These are phyloP conservation scores for Lipomyces starkeyi DNA, from an alignment of 805 yeast species.

Conservation along the genomic window DNA sequence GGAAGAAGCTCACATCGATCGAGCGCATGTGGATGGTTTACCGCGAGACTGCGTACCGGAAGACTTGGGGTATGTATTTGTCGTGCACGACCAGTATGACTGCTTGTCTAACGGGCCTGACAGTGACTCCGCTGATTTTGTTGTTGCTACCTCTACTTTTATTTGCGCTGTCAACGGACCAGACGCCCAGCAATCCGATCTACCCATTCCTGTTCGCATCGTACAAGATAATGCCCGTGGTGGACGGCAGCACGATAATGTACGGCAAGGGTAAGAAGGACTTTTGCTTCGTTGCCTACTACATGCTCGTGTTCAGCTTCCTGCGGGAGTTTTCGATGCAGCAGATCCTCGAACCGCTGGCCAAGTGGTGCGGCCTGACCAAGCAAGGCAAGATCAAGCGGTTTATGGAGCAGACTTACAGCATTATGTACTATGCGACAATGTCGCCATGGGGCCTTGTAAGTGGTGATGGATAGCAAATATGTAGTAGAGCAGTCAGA, in stretches of 20 bases:
- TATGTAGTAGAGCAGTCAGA: neutral
- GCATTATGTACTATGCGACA: conserved; percentile 77
- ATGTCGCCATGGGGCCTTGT: conserved; percentile 82
- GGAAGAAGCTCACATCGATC: neutral
- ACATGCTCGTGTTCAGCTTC: conserved; percentile 88
- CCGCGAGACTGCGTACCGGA: conserved; percentile 61
- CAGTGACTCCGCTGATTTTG: conserved; percentile 30
- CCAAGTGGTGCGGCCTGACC: conserved; percentile 58
- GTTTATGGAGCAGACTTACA: conserved; percentile 92
- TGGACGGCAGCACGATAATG: conserved; percentile 30
- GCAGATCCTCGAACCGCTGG: conserved; percentile 73
- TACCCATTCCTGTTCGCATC: conserved; percentile 36
- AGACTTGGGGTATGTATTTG: conserved; percentile 60
- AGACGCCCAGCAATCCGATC: conserved; percentile 18
- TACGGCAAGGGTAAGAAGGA: conserved; percentile 92
- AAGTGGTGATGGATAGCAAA: neutral
- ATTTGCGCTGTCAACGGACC: conserved; percentile 18
- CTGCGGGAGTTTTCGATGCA: conserved; percentile 92
- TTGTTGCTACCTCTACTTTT: conserved; percentile 19
- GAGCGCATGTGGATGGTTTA: conserved; percentile 59
- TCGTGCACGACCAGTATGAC: neutral
- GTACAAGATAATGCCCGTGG: conserved; percentile 47
- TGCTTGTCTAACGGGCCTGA: neutral
- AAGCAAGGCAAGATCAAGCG: conserved; percentile 67
- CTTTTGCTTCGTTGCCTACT: conserved; percentile 74